Conservation (phyloP, 2,329 filamentous ascomycete genomes). For the Aspergillus amoenus region DNA sequence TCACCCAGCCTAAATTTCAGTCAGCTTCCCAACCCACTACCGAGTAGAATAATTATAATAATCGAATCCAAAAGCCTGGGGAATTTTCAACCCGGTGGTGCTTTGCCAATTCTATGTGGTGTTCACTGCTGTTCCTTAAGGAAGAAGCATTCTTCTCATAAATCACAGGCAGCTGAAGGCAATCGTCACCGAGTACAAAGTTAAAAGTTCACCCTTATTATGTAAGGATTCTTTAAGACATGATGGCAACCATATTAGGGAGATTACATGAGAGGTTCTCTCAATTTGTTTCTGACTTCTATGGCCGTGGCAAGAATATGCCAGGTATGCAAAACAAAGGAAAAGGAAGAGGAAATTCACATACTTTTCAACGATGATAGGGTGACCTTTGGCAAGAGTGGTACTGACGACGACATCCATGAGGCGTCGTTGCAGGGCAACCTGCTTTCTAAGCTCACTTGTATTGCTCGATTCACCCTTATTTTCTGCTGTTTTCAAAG, state of each 20-base stretch:
- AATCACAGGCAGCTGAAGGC: conserved; percentile 7
- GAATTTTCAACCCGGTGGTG: neutral
- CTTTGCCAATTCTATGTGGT: conserved; percentile 1
- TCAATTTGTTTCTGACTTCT: conserved; percentile 37
- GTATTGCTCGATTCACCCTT: conserved; percentile 56
- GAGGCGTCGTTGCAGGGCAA: conserved; percentile 57
- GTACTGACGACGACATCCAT: conserved; percentile 52
- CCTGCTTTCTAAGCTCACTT: conserved; percentile 55
- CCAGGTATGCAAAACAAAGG: conserved; percentile 18
- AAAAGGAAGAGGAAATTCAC: conserved; percentile 30
- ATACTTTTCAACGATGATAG: conserved; percentile 51
- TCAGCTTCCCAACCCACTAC: neutral
- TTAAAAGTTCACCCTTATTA: conserved; percentile 27
- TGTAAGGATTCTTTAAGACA: conserved; percentile 26
- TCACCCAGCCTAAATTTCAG: conserved; percentile 45
- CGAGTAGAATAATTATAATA: neutral
- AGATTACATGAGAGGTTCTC: conserved; percentile 37
- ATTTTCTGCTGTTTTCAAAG: conserved; percentile 58
- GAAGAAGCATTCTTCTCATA: neutral
- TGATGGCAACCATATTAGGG: conserved; percentile 27
- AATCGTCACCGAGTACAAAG: conserved; percentile 11
- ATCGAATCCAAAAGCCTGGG: neutral
- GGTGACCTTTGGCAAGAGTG: conserved; percentile 46
- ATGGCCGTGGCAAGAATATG: conserved; percentile 31
- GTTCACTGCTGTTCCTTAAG: neutral